phyloP scores from a whole-genome alignment of 371 early-diverging fungal genomes.

The Paramicrosporidium saccamoebae region DNA sequence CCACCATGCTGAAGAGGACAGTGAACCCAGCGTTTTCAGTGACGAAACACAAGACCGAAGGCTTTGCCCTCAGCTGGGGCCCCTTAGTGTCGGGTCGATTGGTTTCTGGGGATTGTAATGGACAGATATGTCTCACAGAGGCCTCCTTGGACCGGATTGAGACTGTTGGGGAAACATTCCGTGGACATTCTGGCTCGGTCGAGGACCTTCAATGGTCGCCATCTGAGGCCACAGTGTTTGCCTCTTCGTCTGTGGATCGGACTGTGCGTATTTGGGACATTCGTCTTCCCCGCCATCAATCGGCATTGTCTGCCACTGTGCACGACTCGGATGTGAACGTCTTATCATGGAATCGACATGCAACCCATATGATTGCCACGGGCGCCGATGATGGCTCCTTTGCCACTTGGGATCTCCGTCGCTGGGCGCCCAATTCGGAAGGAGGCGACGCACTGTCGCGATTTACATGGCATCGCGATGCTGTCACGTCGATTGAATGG shows the following conservation, averaged over 20 bases:
- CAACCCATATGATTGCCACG: slow-evolving; percentile 51
- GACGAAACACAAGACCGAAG: slow-evolving; percentile 45
- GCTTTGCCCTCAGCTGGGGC: slow-evolving; percentile 85
- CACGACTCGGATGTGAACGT: slow-evolving; percentile 74
- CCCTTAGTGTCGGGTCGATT: slow-evolving; percentile 22
- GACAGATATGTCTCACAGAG: slow-evolving; percentile 40
- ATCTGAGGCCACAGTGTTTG: slow-evolving; percentile 55
- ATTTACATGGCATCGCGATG: slow-evolving; percentile 74
- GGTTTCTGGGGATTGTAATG: slow-evolving; percentile 49
- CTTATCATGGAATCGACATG: slow-evolving; percentile 59
- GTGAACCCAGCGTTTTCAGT: slow-evolving; percentile 41
- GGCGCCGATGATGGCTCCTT: slow-evolving; percentile 75
- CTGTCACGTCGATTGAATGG: slow-evolving; percentile 90
- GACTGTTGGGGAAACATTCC: slow-evolving; percentile 34
- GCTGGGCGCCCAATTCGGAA: slow-evolving; percentile 10
- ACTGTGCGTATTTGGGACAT: slow-evolving; percentile 82
- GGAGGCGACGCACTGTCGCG: slow-evolving; percentile 39
- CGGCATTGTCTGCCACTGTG: slow-evolving; percentile 38
- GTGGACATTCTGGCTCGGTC: slow-evolving; percentile 45
- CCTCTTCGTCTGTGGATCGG: slow-evolving; percentile 53
- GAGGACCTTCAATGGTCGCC: slow-evolving; percentile 94
- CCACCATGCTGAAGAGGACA: slow-evolving; percentile 13
- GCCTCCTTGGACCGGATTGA: slow-evolving; percentile 13
- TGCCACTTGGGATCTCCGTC: slow-evolving; percentile 79
- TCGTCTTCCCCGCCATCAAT: slow-evolving; percentile 22